Evolutionary conservation across 2,329 filamentous ascomycete species (phyloP).

Genomic region (Diplodia scrobiculata): DNA sequence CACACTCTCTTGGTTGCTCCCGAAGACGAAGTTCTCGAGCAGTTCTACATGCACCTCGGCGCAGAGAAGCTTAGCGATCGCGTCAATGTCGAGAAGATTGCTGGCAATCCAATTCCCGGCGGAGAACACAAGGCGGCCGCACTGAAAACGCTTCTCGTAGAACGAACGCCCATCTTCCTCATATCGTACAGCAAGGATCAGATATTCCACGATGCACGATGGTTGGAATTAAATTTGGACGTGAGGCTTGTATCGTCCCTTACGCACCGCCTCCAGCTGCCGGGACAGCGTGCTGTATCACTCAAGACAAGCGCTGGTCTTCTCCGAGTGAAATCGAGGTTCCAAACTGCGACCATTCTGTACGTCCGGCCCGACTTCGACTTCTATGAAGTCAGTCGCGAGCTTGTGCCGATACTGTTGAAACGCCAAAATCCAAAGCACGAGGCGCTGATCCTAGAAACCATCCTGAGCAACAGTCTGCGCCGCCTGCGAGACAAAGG

Average conservation of each 20-base stretch:
- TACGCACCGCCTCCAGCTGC: slow-evolving; percentile 43
- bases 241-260: slow-evolving; percentile 80
- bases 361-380: slow-evolving; percentile 77
- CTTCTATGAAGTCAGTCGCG: slow-evolving; percentile 89
- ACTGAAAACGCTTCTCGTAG: slow-evolving; percentile 78
- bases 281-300: slow-evolving; percentile 20
- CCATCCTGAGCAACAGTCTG: slow-evolving; percentile 82
- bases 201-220: slow-evolving; percentile 84
- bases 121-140: slow-evolving; percentile 70
- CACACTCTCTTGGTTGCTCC: slow-evolving; percentile 81
- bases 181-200: slow-evolving; percentile 76
- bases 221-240: slow-evolving; percentile 81
- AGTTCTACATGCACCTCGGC: slow-evolving; percentile 80
- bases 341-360: slow-evolving; percentile 74
- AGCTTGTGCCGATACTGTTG: slow-evolving; percentile 78
- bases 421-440: slow-evolving; percentile 76
- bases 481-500: slow-evolving; percentile 80
- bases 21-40: slow-evolving; percentile 82
- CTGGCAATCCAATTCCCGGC: slow-evolving; percentile 35
- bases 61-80: slow-evolving; percentile 70
- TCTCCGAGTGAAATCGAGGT: slow-evolving; percentile 67
- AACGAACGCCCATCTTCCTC: slow-evolving; percentile 85
- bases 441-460: slow-evolving; percentile 87
- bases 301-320: slow-evolving; percentile 55
- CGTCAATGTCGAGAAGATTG: slow-evolving; percentile 27